Conservation (phyloP, 2,329 filamentous ascomycete species). For the Erysiphe pulchra region DNA sequence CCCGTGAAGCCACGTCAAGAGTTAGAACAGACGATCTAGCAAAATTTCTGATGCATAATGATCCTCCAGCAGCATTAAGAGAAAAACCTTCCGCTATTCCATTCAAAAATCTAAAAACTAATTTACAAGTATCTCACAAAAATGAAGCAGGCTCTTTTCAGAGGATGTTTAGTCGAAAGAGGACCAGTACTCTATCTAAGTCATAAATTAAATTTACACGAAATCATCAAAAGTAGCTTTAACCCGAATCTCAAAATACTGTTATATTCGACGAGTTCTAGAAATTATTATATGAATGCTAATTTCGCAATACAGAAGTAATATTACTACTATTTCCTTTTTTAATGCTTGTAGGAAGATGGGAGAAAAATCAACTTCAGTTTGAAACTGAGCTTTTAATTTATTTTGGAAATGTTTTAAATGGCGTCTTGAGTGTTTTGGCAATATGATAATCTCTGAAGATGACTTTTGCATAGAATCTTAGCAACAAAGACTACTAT, state of each 20-base stretch:
- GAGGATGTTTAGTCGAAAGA: slow-evolving; percentile 11
- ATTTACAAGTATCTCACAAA: slow-evolving; percentile 3
- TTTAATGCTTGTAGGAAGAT: too few species aligned
- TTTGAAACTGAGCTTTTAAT: too few species aligned
- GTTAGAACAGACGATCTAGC: slow-evolving; percentile 28
- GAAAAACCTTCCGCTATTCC: slow-evolving; percentile 4
- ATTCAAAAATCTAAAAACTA: too few species aligned
- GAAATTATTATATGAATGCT: too few species aligned
- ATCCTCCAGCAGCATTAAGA: slow-evolving; percentile 7
- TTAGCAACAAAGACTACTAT: too few species aligned
- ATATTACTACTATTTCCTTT: too few species aligned
- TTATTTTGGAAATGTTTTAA: too few species aligned
- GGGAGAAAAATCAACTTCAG: too few species aligned
- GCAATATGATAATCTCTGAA: too few species aligned
- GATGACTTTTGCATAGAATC: too few species aligned
- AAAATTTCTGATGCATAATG: slow-evolving; percentile 28
- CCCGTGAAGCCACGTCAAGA: slow-evolving; percentile 7
- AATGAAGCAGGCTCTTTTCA: slow-evolving; percentile 8
- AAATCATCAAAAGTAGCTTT: neutral
- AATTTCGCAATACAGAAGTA: too few species aligned
- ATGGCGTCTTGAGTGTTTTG: too few species aligned
- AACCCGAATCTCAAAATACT: neutral
- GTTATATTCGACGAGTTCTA: neutral
- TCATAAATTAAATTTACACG: neutral
- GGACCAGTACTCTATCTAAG: slow-evolving; percentile 1